Base-by-base conservation (phyloP, 2,329 filamentous ascomycete genomes). In the Penicillium freii region DNA sequence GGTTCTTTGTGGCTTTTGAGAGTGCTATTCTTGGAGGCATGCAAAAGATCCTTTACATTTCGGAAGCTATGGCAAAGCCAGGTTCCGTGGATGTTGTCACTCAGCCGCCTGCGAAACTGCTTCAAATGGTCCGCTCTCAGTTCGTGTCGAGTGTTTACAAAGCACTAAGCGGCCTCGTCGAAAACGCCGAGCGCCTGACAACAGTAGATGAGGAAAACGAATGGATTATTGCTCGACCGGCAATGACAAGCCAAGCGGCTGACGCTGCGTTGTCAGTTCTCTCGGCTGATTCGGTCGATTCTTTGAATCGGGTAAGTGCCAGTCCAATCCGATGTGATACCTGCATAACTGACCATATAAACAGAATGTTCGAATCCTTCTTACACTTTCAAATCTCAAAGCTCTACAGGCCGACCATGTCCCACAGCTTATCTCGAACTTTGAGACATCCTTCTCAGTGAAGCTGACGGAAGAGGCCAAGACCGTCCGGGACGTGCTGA, bases 121-220 rank as follows among this genome's bases (percentile, higher is more conserved):
- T 97, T 43, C 90, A 96, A 72, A 91, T 92, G 84, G 91, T 97
- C 17, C 85, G 92, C 62, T 89, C 87, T 62, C 91, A 96, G 70
- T 99, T 99, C 69, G 92, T 96, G 17, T 92, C 89, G 7, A 96
- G 92, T 57, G 78, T 99, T 43, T 97, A 97, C 76, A 96, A 96
- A 73, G 91, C 91, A 7, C 78, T 99, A 38, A 95, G 91, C 67
- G 94, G 93, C 23, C 93, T 99, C 86, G 92, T 99, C 1, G 94
- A 97, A 75, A 97, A 96, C 73, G 93, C 94, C 3, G 92, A 97
- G 75, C 86, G 86, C 56, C 83, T 87, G 15, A 84, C 87, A 64
- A 86, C 85, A 64, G 78, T 84, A 0, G 86, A 88, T 45, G 77
- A 78, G 23, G 78, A 79, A 9, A 80, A 80, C 56, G 80, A 82